Base-by-base conservation (phyloP, 139 green algal genomes). In the Edaphochlamys debaryana region DNA sequence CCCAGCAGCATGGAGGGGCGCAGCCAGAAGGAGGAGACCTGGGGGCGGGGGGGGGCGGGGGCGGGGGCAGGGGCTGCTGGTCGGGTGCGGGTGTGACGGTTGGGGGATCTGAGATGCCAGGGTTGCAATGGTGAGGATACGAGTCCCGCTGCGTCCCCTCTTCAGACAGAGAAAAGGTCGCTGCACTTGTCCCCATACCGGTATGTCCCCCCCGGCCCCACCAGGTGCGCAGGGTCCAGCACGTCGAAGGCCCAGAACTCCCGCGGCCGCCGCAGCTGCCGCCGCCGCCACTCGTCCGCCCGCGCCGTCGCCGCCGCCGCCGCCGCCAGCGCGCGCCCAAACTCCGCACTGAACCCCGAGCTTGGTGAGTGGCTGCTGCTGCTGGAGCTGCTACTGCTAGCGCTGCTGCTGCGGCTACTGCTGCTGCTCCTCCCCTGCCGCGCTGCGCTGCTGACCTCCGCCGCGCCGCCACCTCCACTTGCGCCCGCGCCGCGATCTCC, bases 171-270 rank as follows among this genome's bases (percentile, higher is more conserved):
- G 45, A 54, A 54, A 22, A 62, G 13, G 17, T 62, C n/a, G n/a
- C 29, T 62, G 17, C 52, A 30, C 17, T 6, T 25, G 52, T 6
- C 32, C 30, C 4, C 29, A 42, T 79, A 9, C 30, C 5, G 9
- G 15, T 37, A 4, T 32, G 23, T 54, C 2, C 13, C 13, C 15
- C 52, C 56, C 56, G 2, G 0, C 56, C 85, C 42, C 34, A 86
- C 85, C 85, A 89, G 78, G 54, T 89, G 85, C 2, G 50, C 34
- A 0, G 85, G 85, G 34, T 86, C 79, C 71, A 89, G 71, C 41
- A 89, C 37, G 32, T 89, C 79, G 62, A 89, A 89, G 17, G 79
- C 85, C 85, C 85, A 89, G 54, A 86, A 89, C 29, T 56, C 74
- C 6, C 17, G 15, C 13, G 85, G 85, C 0, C 9, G 37, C 25